Base-by-base conservation (phyloP, 306 rosid species). In the Crataegus laevigata region DNA sequence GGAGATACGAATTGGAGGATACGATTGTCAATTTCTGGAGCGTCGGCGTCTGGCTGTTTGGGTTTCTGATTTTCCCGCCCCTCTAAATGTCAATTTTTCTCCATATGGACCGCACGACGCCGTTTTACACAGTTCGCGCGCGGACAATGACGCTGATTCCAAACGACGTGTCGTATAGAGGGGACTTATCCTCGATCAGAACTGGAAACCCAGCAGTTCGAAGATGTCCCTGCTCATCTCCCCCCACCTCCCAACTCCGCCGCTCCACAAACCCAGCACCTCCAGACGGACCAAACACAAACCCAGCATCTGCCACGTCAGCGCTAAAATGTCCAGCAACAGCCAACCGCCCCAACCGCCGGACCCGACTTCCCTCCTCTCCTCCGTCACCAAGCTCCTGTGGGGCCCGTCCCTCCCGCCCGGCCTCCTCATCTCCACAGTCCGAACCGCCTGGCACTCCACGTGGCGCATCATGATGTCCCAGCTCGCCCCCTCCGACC, bases 361-460 rank as follows among this genome's bases (percentile, higher is more conserved):
- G 0, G 81, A 84, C 52, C 73, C 91, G 4, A 79, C 91, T 54
- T 69, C 80, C 18, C 29, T 87, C 19, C 50, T 94, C 36, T 83
- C 81, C 67, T 58, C 97, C 3, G 52, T 87, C 13, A 76, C 93
- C 36, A 94, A 94, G 6, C 91, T 94, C 80, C 91, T 90, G 2
- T 94, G 98, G 97, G 97, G 98, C 4, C 86, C 86, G 15, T 87
- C 97, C 1, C 90, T 94, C 17, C 98, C 98, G 0, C 96, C 98
- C 3, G 93, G 91, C 21, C 84, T 94, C 50, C 85, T 94, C 55
- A 75, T 94, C 72, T 62, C 96, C 85, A 86, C 93, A 75, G 97
- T 85, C 63, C 98, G 97, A 61, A 66, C 91, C 13, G 82, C 91
- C 4, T 94, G 98, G 98, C 81, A 82, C 79, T 61, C 93, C 87